These are phyloP conservation scores for Aspergillus mulundensis DNA, from an alignment of 495 filamentous ascomycete species.

Conservation along the genomic window DNA sequence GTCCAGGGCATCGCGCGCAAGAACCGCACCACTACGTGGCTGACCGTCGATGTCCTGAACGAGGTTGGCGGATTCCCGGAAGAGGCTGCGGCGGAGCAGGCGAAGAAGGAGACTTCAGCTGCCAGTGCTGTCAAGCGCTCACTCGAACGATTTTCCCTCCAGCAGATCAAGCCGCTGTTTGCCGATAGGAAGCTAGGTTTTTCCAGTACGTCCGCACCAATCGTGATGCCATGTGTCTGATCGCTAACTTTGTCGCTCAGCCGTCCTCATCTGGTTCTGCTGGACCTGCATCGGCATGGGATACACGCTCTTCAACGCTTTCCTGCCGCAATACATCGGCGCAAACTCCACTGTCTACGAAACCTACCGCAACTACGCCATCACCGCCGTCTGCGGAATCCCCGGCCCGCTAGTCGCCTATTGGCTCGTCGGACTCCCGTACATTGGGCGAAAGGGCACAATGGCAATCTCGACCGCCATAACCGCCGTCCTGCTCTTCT, in stretches of 20 bases:
- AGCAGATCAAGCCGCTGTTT: constrained; percentile 52
- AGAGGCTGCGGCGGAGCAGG: constrained; percentile 28
- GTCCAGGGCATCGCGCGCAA: constrained; percentile 58
- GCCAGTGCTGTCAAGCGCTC: no score
- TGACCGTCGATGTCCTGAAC: constrained; percentile 50
- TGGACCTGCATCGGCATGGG: constrained; percentile 57
- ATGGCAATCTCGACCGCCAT: constrained; percentile 51
- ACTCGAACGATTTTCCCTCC: constrained; percentile 46
- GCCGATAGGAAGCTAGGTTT: constrained; percentile 45
- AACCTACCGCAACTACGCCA: constrained; percentile 59
- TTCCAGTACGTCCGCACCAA: constrained; percentile 38
- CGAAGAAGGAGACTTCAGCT: constrained; percentile 34
- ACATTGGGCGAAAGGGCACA: constrained; percentile 58
- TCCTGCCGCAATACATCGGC: constrained; percentile 54
- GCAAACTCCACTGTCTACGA: constrained; percentile 36
- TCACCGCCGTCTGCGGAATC: constrained; percentile 54
- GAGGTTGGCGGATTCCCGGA: constrained; percentile 48
- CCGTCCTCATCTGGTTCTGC: constrained; percentile 50
- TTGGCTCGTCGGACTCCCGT: constrained; percentile 53
- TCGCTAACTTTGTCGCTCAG: constrained; percentile 15
- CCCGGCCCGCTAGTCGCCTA: constrained; percentile 53
- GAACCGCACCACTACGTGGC: constrained; percentile 50
- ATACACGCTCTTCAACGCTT: constrained; percentile 58
- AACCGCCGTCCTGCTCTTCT: constrained; percentile 54
- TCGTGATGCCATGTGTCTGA: no score